Evolutionary conservation across 257 asterid genomes (phyloP), one percentile per base, ranked within the genome.

Genomic region (Jaltomata sinuosa): DNA sequence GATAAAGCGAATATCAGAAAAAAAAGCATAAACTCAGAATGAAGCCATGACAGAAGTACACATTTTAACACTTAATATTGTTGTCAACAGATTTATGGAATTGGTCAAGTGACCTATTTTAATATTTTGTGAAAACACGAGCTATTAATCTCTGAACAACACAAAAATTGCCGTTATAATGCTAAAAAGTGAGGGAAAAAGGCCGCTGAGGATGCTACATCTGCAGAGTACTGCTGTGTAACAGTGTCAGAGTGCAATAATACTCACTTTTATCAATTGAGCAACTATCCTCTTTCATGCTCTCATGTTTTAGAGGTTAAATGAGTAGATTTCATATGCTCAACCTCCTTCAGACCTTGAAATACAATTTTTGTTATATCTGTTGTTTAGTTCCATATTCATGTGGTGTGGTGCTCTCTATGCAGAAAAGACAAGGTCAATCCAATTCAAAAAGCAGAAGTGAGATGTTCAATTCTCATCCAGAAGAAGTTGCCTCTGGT

Each of bases 401-500:
- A 22, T 50, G 18, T 78, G 54, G 49, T 83, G 53, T 83, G 64
- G 84, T 27, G 84, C 88, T 59, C 80, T 36, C 52, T 53, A 80
- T 84, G 84, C 97, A 94, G 99, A 97, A 91, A 89, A 90, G 98
- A 81, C 95, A 90, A 29, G 90, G 91, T 57, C 97, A 93, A 81
- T 81, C 97, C 67, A 95, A 89, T 91, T 86, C 95, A 77, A 97
- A 93, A 91, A 94, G 99, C 93, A 91, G 99, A 91, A 97, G 98
- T 85, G 99, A 97, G 90, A 94, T 94, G 93, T 97, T 94, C 92
- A 94, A 79, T 87, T 90, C 99, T 86, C 97, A 94, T 81, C 97
- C 90, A 0, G 99, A 94, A 87, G 98, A 96, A 83, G 94, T 87
- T 79, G 98, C 98, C 59, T 93, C 98, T 19, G 98, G 98, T 86